These are phyloP conservation scores for Ceratocystis smalleyi DNA, from an alignment of 2,329 filamentous ascomycete species.

Conservation along the genomic window DNA sequence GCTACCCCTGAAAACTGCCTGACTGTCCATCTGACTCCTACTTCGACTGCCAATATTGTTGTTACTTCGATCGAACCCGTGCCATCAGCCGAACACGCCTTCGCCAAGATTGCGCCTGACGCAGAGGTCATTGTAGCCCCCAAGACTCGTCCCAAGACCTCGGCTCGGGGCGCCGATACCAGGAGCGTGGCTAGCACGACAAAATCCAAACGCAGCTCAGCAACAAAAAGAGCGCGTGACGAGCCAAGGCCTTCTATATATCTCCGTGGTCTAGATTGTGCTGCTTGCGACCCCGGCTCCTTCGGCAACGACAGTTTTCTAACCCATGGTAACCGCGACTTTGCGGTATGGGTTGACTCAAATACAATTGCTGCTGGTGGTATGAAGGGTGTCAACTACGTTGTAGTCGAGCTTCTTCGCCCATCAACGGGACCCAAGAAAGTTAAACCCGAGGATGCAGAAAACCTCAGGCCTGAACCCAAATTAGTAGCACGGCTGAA, in stretches of 20 bases:
- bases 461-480: constrained; percentile 32
- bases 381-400: constrained; percentile 62
- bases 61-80: constrained; percentile 70
- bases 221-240: constrained; percentile 47
- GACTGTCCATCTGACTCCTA: constrained; percentile 84
- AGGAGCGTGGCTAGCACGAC: constrained; percentile 68
- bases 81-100: constrained; percentile 51
- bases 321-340: constrained; percentile 31
- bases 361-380: constrained; percentile 58
- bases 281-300: constrained; percentile 40
- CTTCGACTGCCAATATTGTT: constrained; percentile 82
- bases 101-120: constrained; percentile 84
- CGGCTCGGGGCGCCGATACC: constrained; percentile 40
- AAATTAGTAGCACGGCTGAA: constrained; percentile 63
- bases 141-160: constrained; percentile 63
- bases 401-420: constrained; percentile 69
- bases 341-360: constrained; percentile 73
- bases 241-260: constrained; percentile 55
- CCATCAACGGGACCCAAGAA: constrained; percentile 57
- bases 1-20: constrained; percentile 55
- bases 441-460: constrained; percentile 51
- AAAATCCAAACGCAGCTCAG: constrained; percentile 61
- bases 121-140: constrained; percentile 95
- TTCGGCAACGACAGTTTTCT: constrained; percentile 58
- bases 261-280: constrained; percentile 61